phyloP scores from a whole-genome alignment of 1,139 yeast species.

The Meyerozyma sp. region DNA sequence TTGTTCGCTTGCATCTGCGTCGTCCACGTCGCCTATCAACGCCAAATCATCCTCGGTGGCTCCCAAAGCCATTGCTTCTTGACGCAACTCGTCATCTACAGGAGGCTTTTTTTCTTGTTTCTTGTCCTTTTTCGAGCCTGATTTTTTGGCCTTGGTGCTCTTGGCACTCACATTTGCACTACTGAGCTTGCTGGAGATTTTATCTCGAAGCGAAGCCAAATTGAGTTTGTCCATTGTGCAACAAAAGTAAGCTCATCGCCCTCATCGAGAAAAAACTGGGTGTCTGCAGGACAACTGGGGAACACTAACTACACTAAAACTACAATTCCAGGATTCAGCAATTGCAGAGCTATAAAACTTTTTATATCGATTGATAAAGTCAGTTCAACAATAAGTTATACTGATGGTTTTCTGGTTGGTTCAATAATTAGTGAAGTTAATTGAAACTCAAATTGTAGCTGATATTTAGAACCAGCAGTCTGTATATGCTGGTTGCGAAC shows the following conservation, averaged over 20 bases:
- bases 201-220: constrained; percentile 53
- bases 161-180: constrained; percentile 13
- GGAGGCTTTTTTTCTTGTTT: constrained; percentile 10
- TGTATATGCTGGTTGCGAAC: no score
- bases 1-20: constrained; percentile 59
- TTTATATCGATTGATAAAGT: no score
- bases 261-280: not conserved
- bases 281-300: not conserved
- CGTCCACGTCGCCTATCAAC: constrained; percentile 44
- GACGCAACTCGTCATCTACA: constrained; percentile 43
- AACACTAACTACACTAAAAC: not conserved
- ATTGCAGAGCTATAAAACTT: no score
- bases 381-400: no score
- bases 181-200: constrained; percentile 44
- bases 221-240: constrained; percentile 19
- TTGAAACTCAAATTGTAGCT: no score
- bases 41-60: constrained; percentile 65
- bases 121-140: constrained; percentile 13
- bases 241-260: not conserved
- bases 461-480: no score
- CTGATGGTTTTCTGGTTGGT: no score
- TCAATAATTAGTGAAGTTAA: no score
- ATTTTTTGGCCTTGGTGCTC: constrained; percentile 8
- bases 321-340: no score
- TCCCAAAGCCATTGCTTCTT: constrained; percentile 65